These are phyloP conservation scores for Mortierella sp. DNA, from an alignment of 371 early-diverging fungal genomes.

Conservation along the genomic window DNA sequence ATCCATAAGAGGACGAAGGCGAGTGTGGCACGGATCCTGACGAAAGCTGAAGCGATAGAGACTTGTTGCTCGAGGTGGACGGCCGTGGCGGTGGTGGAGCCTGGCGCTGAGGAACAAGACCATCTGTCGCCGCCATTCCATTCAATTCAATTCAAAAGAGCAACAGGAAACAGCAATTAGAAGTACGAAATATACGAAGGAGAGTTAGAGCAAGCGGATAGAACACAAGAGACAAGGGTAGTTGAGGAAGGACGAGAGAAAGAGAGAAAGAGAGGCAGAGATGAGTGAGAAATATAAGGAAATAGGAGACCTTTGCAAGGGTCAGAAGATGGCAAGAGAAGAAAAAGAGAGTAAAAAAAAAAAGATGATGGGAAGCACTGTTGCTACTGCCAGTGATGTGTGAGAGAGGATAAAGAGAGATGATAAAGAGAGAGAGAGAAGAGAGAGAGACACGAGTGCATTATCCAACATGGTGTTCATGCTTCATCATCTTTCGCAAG, in stretches of 20 bases:
- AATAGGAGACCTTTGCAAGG: conserved; percentile 10
- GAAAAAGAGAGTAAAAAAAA: background rate
- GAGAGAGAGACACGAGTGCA: background rate
- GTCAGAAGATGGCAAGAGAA: background rate
- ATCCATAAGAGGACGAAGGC: conserved; percentile 28
- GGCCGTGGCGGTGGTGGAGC: conserved; percentile 21
- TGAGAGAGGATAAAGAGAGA: background rate
- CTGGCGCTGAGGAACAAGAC: conserved; percentile 15
- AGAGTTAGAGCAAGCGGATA: too few relatives aligned
- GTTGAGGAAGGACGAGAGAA: background rate
- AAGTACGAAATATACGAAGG: background rate
- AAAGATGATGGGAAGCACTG: background rate
- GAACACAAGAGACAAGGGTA: background rate
- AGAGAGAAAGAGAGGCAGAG: background rate
- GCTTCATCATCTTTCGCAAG: background rate
- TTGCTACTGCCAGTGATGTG: background rate
- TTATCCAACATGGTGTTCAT: background rate
- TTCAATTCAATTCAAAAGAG: background rate
- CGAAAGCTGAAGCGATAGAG: conserved; percentile 35
- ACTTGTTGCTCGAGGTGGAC: conserved; percentile 16
- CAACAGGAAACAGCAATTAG: background rate
- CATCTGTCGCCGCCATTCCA: conserved; percentile 20
- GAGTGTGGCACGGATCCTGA: conserved; percentile 29
- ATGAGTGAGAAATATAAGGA: conserved; percentile 1
- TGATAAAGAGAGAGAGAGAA: background rate